phyloP scores from a whole-genome alignment of 2,329 filamentous ascomycete species.

The Fusarium citri region DNA sequence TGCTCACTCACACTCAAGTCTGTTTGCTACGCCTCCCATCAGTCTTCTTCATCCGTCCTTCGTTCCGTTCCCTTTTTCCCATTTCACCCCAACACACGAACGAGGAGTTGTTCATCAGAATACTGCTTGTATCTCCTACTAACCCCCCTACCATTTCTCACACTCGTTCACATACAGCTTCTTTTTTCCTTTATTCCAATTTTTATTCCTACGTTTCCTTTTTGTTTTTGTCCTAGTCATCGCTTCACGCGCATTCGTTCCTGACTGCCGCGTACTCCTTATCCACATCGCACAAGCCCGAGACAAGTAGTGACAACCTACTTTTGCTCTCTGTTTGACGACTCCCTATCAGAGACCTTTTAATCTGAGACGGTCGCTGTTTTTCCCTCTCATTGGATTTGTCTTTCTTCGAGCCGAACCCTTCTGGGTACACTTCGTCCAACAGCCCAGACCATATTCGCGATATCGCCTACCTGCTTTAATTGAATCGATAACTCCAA shows the following conservation, averaged over 20 bases:
- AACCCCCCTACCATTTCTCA: conserved; percentile 22
- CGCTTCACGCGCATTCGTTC: conserved; percentile 18
- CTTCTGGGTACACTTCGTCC: conserved; percentile 28
- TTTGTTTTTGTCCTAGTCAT: conserved; percentile 5
- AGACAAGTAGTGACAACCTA: conserved; percentile 34
- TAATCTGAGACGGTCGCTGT: conserved; percentile 37
- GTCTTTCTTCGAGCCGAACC: conserved; percentile 28
- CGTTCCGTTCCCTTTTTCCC: conserved; percentile 21
- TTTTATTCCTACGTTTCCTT: background rate
- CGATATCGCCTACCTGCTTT: conserved; percentile 24
- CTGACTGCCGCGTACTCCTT: conserved; percentile 30
- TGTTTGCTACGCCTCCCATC: conserved; percentile 7
- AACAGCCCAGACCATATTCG: conserved; percentile 7
- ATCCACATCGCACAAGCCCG: conserved; percentile 33
- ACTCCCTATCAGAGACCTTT: conserved; percentile 17
- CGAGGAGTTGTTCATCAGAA: conserved; percentile 25
- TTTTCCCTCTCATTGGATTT: conserved; percentile 32
- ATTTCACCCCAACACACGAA: conserved; percentile 23
- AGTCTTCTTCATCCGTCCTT: conserved; percentile 32
- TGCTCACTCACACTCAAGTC: conserved; percentile 3
- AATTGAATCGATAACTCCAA: conserved; percentile 25
- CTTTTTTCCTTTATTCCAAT: conserved; percentile 8
- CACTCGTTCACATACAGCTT: conserved; percentile 28
- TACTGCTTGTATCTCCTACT: conserved; percentile 15
- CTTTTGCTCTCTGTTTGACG: conserved; percentile 20